Percentiles rank a stretch among this genome's conserved stretches.
phyloP scores from a whole-genome alignment of 345 rosid species.

The Eucalyptus fibrosa region DNA sequence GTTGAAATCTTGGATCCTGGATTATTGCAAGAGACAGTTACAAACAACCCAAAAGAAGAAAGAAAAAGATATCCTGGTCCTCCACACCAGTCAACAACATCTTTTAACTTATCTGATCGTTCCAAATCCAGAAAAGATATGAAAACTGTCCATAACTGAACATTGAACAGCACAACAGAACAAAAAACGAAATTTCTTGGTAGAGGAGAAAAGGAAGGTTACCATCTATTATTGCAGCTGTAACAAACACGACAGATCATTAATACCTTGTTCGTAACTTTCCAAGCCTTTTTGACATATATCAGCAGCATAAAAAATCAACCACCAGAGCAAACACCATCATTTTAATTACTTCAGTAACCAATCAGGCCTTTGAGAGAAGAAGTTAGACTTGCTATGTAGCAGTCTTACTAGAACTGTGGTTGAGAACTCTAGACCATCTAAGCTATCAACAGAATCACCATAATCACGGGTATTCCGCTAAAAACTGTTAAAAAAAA shows the following conservation, averaged over 20 bases:
- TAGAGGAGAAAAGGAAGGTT: not conserved
- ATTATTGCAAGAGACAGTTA: not conserved
- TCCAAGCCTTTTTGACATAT: not conserved
- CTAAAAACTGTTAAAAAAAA: not conserved
- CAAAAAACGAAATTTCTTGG: not conserved
- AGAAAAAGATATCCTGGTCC: not conserved
- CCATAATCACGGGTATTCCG: not conserved
- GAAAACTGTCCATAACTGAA: not conserved
- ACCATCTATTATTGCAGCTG: not conserved
- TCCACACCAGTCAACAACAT: not conserved
- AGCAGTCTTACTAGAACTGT: not conserved
- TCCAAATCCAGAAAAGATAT: not conserved
- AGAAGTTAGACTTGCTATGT: not conserved
- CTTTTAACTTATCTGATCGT: not conserved
- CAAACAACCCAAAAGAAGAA: not conserved
- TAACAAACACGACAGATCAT: not conserved
- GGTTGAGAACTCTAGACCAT: not conserved
- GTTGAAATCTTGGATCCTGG: conserved; percentile 85
- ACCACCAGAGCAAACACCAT: not conserved
- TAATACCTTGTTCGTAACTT: not conserved
- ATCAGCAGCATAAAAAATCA: not conserved
- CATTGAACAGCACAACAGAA: not conserved
- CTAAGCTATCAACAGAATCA: not conserved
- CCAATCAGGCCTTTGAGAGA: not conserved
- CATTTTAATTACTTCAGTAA: not conserved